These are phyloP conservation scores for Mucor saturninus DNA, from an alignment of 371 early-diverging fungal species.

Conservation along the genomic window DNA sequence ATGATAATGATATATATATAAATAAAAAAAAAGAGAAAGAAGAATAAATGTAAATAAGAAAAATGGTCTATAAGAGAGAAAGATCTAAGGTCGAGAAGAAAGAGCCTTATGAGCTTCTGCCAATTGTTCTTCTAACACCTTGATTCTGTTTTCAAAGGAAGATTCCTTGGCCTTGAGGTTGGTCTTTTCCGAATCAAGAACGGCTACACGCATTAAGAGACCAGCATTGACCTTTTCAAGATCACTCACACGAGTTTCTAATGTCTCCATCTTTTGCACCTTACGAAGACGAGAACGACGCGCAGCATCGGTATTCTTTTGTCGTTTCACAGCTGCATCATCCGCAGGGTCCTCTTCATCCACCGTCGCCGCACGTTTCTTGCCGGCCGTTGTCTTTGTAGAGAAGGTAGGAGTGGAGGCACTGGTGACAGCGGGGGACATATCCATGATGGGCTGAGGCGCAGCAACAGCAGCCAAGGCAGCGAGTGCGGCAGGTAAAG, in stretches of 20 bases:
- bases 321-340: conserved; percentile 61
- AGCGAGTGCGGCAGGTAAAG: conserved; percentile 33
- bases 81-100: conserved; percentile 20
- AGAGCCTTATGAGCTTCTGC: conserved; percentile 64
- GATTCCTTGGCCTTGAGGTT: conserved; percentile 62
- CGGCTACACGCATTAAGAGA: conserved; percentile 67
- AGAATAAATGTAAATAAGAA: conserved; percentile 2
- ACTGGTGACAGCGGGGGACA: conserved; percentile 29
- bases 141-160: conserved; percentile 67
- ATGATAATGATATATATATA: background rate
- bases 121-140: conserved; percentile 67
- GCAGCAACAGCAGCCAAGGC: conserved; percentile 28
- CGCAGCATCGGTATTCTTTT: conserved; percentile 91
- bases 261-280: conserved; percentile 75
- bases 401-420: conserved; percentile 33
- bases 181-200: conserved; percentile 71
- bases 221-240: conserved; percentile 76
- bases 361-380: conserved; percentile 27
- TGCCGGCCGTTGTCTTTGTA: background rate
- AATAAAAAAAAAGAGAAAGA: background rate
- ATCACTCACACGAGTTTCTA: conserved; percentile 75
- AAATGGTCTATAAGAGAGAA: conserved; percentile 1
- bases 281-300: conserved; percentile 89
- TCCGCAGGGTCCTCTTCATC: conserved; percentile 24
- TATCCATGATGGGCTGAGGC: conserved; percentile 4